A percentile compares a stretch with the other conserved stretches of the same genome.
These are phyloP conservation scores for Fraxinus paxiana DNA, from an alignment of 305 asterid species.

Conservation along the genomic window DNA sequence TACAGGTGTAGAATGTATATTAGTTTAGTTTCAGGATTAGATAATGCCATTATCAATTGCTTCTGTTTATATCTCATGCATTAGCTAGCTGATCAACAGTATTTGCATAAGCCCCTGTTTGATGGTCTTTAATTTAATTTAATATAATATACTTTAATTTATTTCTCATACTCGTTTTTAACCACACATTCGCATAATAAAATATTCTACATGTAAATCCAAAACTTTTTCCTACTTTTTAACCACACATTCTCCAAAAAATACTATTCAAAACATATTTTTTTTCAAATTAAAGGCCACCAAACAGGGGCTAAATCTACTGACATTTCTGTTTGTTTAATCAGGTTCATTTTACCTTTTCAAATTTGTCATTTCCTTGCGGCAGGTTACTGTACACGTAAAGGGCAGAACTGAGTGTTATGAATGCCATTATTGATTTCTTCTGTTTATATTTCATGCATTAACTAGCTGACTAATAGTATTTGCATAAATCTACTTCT, in stretches of 20 bases:
- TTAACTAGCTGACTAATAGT: conserved; percentile 1
- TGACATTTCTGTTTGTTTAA: conserved; percentile 11
- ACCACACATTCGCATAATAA: neutral
- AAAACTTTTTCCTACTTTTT: too few relatives aligned
- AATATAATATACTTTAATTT: too few relatives aligned
- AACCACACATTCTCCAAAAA: too few relatives aligned
- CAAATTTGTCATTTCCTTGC: conserved; percentile 20
- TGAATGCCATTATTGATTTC: conserved; percentile 56
- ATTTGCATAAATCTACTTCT: neutral
- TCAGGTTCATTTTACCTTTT: conserved; percentile 1
- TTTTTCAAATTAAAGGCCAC: too few relatives aligned
- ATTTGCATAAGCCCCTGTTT: neutral
- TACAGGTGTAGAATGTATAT: neutral
- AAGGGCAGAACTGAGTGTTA: conserved; percentile 92
- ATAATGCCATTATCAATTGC: neutral
- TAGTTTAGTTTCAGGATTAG: neutral
- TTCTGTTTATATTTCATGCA: conserved; percentile 10
- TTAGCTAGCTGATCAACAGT: conserved; percentile 4
- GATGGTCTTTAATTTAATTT: neutral
- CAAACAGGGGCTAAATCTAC: neutral
- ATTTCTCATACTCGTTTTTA: neutral
- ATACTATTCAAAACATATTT: too few relatives aligned
- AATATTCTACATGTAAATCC: too few relatives aligned
- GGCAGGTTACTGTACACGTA: conserved; percentile 81
- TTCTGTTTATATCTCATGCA: conserved; percentile 6